Percentiles rank a stretch among this genome's conserved stretches.
Conservation (phyloP, 2,329 filamentous ascomycete species). For the Geosmithia morbida region DNA sequence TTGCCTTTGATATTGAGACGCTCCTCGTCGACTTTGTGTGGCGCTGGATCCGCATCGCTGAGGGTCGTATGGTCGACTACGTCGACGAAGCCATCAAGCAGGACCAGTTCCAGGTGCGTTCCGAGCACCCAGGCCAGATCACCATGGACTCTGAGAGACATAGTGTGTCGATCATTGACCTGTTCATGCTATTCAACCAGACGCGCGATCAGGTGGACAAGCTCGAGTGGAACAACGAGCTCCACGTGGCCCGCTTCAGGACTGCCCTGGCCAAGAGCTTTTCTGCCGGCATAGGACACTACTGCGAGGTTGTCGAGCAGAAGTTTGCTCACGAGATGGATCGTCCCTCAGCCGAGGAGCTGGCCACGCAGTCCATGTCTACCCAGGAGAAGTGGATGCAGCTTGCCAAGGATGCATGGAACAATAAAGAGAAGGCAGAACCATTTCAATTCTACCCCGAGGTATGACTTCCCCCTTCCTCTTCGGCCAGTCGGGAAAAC, state of each 20-base stretch:
- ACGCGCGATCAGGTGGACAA: slow-evolving; percentile 75
- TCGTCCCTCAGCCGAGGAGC: slow-evolving; percentile 72
- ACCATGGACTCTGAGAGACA: slow-evolving; percentile 72
- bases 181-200: slow-evolving; percentile 89
- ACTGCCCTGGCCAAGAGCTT: slow-evolving; percentile 79
- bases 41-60: slow-evolving; percentile 80
- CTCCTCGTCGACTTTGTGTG: slow-evolving; percentile 86
- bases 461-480: slow-evolving; percentile 33
- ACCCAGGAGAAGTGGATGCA: slow-evolving; percentile 89
- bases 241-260: slow-evolving; percentile 95
- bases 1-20: slow-evolving; percentile 78
- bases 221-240: slow-evolving; percentile 83
- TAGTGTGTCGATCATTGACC: slow-evolving; percentile 83
- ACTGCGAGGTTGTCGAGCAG: slow-evolving; percentile 83
- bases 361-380: slow-evolving; percentile 61
- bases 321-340: slow-evolving; percentile 89
- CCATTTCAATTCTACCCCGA: slow-evolving; percentile 94
- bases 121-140: slow-evolving; percentile 43
- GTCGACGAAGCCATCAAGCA: slow-evolving; percentile 86
- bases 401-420: slow-evolving; percentile 86
- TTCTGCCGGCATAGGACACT: slow-evolving; percentile 66
- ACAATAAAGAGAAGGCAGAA: slow-evolving; percentile 80
- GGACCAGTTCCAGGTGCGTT: slow-evolving; percentile 69
- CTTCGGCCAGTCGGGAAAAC: neutral
- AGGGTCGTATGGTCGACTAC: slow-evolving; percentile 65